Evolutionary conservation across 177 flowering plant genomes (phyloP).

Genomic region (Tripterygium wilfordii): DNA sequence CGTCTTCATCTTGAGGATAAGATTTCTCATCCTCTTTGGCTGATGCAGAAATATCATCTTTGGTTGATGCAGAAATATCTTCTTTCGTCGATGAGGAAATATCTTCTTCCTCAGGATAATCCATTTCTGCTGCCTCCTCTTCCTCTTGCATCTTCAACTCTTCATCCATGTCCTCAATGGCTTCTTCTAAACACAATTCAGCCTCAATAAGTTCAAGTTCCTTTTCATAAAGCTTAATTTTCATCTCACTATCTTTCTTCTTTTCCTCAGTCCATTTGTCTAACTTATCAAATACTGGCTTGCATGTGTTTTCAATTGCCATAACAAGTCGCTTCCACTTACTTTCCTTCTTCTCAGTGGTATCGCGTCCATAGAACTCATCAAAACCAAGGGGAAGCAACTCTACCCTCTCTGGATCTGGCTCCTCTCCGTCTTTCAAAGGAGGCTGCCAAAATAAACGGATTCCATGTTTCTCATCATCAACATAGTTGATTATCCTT

Average conservation of each 20-base stretch:
- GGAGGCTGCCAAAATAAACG: constrained; percentile 90
- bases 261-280: constrained; percentile 69
- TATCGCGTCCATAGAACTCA: constrained; percentile 66
- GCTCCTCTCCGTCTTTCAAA: constrained; percentile 56
- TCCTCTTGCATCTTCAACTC: constrained; percentile 52
- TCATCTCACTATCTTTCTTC: constrained; percentile 54
- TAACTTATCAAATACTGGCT: constrained; percentile 35
- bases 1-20: constrained; percentile 23
- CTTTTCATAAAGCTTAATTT: constrained; percentile 41
- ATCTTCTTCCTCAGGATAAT: constrained; percentile 33
- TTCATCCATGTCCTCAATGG: constrained; percentile 62
- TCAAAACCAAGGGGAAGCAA: constrained; percentile 88
- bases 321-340: constrained; percentile 24
- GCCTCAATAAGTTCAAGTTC: constrained; percentile 72
- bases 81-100: constrained; percentile 21
- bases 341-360: constrained; percentile 21
- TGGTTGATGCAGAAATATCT: constrained; percentile 18
- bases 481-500: constrained; percentile 64
- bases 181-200: constrained; percentile 60
- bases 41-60: constrained; percentile 14
- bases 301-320: constrained; percentile 30
- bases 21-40: constrained; percentile 26
- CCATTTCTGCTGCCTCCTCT: constrained; percentile 47
- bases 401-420: constrained; percentile 56
- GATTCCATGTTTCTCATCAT: constrained; percentile 77